Base-by-base conservation (phyloP, 108 stramenopile species). In the Nitzschia putrida region DNA sequence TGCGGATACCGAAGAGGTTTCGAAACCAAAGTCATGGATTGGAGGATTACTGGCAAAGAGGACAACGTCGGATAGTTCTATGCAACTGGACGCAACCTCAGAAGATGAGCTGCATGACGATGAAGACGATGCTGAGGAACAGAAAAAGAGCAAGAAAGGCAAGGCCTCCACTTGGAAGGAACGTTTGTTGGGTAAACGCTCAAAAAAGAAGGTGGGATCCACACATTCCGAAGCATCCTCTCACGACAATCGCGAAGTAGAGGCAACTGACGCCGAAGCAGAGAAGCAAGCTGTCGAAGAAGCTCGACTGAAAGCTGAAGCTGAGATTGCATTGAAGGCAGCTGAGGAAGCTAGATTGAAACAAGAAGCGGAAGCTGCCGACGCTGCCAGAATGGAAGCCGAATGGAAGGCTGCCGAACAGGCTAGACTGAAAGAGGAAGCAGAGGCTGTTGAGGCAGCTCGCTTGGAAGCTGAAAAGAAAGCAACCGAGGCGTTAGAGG, bases 111-210 rank as follows among this genome's bases (percentile, higher is more conserved):
- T 24, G 22, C 8, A 44, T 22, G 61, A 37, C 2, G 18, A 63
- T 16, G 22, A 55, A 63, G 44, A 63, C 9, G 54, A 3, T 3
- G 23, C 54, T 13, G 23, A 55, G 24, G 3, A 55, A 8, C 54
- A 16, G 21, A 13, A 22, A 8, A 22, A 55, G 22, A 44, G 44
- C 18, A 63, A 63, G 22, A 63, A 63, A 43, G 23, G 61, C 16
- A 63, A 63, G 22, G 44, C 23, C 3, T 40, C 38, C 22, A 20
- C 61, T 44, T 63, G 61, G 61, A 63, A 63, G 23, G 44, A 63
- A 45, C 61, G 61, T 1, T 24, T 63, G 20, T n/a, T 63, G 61
- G 61, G 61, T 44, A 63, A 63, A 43, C 61, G 61, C 1, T 26
- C 61, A 0, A 47, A 44, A 21, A 47, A 24, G 20, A 44, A 63